Evolutionary conservation across 192 early-diverging fungal genomes (phyloP).

Genomic region (Backusella luteola): DNA sequence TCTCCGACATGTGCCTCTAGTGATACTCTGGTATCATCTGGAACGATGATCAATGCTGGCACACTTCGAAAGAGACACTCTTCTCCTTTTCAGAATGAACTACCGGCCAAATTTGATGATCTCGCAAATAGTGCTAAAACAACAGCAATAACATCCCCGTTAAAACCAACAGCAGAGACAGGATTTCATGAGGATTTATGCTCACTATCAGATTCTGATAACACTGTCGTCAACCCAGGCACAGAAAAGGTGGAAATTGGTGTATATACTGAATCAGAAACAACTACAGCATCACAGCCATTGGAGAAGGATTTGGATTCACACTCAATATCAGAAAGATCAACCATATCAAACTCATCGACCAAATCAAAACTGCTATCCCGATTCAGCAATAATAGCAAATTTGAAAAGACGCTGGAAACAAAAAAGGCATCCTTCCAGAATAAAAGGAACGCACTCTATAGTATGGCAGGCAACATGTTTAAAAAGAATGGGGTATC

Average conservation of each 20-base stretch:
- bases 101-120: not conserved
- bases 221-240: not conserved
- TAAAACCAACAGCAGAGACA: not conserved
- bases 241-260: not conserved
- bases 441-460: not conserved
- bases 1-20: not conserved
- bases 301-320: not conserved
- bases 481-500: conserved; percentile 10
- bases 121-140: not conserved
- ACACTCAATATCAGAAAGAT: not conserved
- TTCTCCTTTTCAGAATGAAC: not conserved
- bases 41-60: too few species aligned
- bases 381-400: not conserved
- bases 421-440: not conserved
- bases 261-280: not conserved
- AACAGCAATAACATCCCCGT: not conserved
- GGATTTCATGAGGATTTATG: not conserved
- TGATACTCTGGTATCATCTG: not conserved
- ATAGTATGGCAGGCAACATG: conserved; percentile 13
- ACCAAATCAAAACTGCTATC: not conserved
- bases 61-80: not conserved
- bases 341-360: not conserved
- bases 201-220: not conserved
- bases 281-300: not conserved
- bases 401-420: not conserved